Base-by-base conservation (phyloP, 805 yeast species). In the Nakazawaea laoshanensis region DNA sequence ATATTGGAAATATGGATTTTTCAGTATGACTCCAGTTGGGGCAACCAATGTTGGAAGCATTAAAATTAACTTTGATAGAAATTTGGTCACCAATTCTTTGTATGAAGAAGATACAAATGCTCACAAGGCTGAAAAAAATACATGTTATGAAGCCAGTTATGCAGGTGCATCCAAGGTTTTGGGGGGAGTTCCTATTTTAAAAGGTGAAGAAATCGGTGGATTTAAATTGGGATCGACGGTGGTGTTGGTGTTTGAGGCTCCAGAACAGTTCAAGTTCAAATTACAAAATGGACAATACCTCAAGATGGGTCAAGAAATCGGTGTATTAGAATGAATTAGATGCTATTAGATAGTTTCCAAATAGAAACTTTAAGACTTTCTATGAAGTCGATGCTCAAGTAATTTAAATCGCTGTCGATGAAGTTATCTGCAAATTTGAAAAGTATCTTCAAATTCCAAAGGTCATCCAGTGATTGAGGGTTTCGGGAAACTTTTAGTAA, bases 41-140 rank as follows among this genome's bases (percentile, higher is more conserved):
- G 99, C 99, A 16, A 92, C 98, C 3, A 92, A 92, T 58, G 99
- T 92, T 19, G 99, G 99, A 5, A 81, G 94, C 47, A 92, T 92
- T 43, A 77, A 81, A 38, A 69, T 92, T 43, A 86, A 88, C 51
- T 92, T 92, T 49, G 99, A 92, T 57, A 79, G 80, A 58, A 88
- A 84, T 48, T 70, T 92, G 49, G 70, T 79, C 24, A 92, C 99
- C 10, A 92, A 92, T 54, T 77, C 75, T 20, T 66, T 69, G 28
- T 76, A 74, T 44, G 78, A 74, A 52, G 70, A 68, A 41, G 10
- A 4, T 5, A 23, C 32, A 1, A 27, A 9, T 13, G 14, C 24
- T 22, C 17, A 31, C 14, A 64, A 61, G 47, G 63, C 71, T 26
- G 71, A 68, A 49, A 82, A 83, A 46, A 76, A 82, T 40, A 80